A percentile compares a stretch with the other conserved stretches of the same genome.
Evolutionary conservation across 176 grass and related monocot genomes (phyloP).

Genomic region (Puya raimondii): DNA sequence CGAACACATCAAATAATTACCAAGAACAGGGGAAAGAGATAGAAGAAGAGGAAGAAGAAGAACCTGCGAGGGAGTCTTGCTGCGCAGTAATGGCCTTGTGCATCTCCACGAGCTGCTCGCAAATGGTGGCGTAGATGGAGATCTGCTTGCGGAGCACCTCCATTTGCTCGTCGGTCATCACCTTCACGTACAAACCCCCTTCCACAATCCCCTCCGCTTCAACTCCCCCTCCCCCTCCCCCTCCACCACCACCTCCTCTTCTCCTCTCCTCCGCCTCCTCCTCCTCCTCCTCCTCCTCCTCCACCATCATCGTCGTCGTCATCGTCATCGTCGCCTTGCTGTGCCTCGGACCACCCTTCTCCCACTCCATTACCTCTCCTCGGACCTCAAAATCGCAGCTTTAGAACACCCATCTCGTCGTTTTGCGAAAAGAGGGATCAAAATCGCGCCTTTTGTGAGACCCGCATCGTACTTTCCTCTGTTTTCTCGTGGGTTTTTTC

Average conservation of each 20-base stretch:
- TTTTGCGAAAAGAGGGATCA: conserved; percentile 6
- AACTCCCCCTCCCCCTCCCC: conserved; percentile 12
- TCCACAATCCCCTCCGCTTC: neutral
- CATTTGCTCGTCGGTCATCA: conserved; percentile 97
- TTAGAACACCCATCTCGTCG: too few species aligned
- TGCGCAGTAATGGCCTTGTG: conserved; percentile 68
- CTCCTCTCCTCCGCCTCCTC: neutral
- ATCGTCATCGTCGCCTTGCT: too few species aligned
- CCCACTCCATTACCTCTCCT: neutral
- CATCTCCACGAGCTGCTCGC: conserved; percentile 95
- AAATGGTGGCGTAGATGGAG: conserved; percentile 95
- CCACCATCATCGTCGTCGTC: neutral
- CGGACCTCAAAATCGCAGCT: conserved; percentile 8
- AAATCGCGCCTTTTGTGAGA: conserved; percentile 6
- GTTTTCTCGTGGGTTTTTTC: conserved; percentile 9
- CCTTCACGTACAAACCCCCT: conserved; percentile 48
- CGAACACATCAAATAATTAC: neutral
- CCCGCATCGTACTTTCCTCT: conserved; percentile 3
- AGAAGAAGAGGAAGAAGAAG: neutral
- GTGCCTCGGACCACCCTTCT: too few species aligned
- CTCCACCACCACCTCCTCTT: conserved; percentile 22
- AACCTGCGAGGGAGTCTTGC: conserved; percentile 74
- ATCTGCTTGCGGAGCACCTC: conserved; percentile 94
- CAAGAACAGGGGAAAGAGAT: neutral
- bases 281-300: neutral